Conservation (phyloP, 768 basidiomycete genomes). For the Clathrus columnatus region DNA sequence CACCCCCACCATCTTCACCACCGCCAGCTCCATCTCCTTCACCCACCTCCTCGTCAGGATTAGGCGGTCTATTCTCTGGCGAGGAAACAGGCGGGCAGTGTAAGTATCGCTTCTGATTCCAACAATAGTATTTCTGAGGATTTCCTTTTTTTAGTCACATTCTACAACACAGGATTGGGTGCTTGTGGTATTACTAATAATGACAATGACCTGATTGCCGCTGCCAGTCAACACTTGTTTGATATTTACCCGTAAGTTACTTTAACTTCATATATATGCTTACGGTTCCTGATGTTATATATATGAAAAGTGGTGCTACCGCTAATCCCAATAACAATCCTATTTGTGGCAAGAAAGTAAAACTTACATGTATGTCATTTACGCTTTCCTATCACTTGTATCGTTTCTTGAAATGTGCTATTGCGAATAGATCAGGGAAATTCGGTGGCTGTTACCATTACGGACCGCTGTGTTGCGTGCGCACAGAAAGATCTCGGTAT, state of each 20-base stretch:
- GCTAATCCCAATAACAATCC: slow-evolving; percentile 69
- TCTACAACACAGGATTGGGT: slow-evolving; percentile 50
- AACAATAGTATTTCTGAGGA: neutral
- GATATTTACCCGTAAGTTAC: slow-evolving; percentile 52
- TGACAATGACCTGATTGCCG: slow-evolving; percentile 45
- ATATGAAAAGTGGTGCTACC: slow-evolving; percentile 32
- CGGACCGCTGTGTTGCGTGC: slow-evolving; percentile 59
- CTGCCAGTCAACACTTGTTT: slow-evolving; percentile 46
- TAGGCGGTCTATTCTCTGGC: too few species aligned
- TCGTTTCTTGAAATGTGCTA: neutral
- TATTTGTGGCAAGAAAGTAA: slow-evolving; percentile 46
- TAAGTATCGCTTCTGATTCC: neutral
- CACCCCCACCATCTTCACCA: neutral
- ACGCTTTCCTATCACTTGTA: neutral
- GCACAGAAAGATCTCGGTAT: slow-evolving; percentile 35
- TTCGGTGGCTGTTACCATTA: slow-evolving; percentile 36
- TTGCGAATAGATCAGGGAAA: slow-evolving; percentile 40
- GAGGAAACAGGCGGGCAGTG: too few species aligned
- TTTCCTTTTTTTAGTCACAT: slow-evolving; percentile 34
- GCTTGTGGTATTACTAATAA: slow-evolving; percentile 54
- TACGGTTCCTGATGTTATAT: too few species aligned
- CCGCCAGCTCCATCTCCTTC: neutral
- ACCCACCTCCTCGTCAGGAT: neutral
- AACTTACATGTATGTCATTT: slow-evolving; percentile 35
- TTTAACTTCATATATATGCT: neutral